Conservation (phyloP, 345 rosid genomes). For the Pistacia atlantica region DNA sequence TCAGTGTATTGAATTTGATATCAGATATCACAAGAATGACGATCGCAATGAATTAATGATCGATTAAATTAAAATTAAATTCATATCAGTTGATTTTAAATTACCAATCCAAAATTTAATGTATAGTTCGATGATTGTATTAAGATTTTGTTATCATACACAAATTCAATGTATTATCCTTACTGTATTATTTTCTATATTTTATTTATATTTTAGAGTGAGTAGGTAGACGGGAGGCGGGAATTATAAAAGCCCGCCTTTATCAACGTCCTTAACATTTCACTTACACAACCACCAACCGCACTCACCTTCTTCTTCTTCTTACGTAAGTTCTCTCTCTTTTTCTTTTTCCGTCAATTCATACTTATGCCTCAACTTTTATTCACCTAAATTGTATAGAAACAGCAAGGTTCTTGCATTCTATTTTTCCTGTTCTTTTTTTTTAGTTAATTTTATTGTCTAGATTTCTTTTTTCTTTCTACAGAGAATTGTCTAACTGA, state of each 20-base stretch:
- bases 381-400: neutral
- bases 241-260: neutral
- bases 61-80: too few relatives aligned
- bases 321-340: neutral
- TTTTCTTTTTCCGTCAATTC: neutral
- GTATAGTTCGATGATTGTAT: too few relatives aligned
- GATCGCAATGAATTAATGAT: too few relatives aligned
- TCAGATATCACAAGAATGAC: too few relatives aligned
- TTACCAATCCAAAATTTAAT: too few relatives aligned
- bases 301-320: neutral
- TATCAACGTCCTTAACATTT: too few relatives aligned
- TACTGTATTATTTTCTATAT: too few relatives aligned
- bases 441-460: neutral
- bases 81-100: too few relatives aligned
- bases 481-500: constrained; percentile 4
- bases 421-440: neutral
- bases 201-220: neutral
- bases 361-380: neutral
- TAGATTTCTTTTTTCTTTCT: constrained; percentile 4
- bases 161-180: too few relatives aligned
- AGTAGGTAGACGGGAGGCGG: neutral
- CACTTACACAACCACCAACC: neutral
- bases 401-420: too few relatives aligned
- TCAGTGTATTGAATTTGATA: too few relatives aligned
- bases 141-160: too few relatives aligned